Base-by-base conservation (phyloP, 1,284 basidiomycete species). In the Peniophora sp. region DNA sequence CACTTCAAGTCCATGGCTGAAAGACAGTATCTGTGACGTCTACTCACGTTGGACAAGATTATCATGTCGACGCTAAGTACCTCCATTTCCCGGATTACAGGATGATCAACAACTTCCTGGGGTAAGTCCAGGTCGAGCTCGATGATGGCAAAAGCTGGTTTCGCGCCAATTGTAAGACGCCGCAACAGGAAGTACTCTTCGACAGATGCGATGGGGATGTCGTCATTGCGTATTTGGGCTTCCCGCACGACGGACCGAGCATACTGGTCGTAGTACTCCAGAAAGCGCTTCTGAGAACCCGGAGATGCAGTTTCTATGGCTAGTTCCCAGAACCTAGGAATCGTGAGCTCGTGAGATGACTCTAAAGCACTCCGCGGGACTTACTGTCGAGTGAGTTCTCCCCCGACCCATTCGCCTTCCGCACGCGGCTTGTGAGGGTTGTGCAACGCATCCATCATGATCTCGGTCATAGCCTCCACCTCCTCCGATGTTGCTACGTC, bases 101-200 rank as follows among this genome's bases (percentile, higher is more conserved):
- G 70, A 48, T 76, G 66, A 24, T 64, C 55, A 48, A 73, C 56
- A 10, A 71, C 67, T 18, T 72, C 63, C 46, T 72, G 68, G 0
- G 74, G 71, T 35, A 76, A 57, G 54, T 74, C 60, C 53, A 73
- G 60, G 27, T 61, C 60, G 8, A 70, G 57, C 47, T 71, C 67
- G 47, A 68, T 56, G 49, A 69, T 54, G 9, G 64, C 68, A 56
- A 72, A 73, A 9, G 68, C 70, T 0, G 71, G 72, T 46, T 67
- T 66, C 36, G 66, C 69, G 2, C 72, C 74, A 47, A 70, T 70
- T 2, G 68, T 76, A 41, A 70, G 61, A 9, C 73, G 63, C 2
- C 74, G 64, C 9, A 72, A 56, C 14, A 59, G 51, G 22, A 75
- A 61, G 54, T 75, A 77, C 27, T 60, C 60, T 15, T 71, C 62